Conservation (phyloP, 176 grass and related monocot species). For the Zizania latifolia region DNA sequence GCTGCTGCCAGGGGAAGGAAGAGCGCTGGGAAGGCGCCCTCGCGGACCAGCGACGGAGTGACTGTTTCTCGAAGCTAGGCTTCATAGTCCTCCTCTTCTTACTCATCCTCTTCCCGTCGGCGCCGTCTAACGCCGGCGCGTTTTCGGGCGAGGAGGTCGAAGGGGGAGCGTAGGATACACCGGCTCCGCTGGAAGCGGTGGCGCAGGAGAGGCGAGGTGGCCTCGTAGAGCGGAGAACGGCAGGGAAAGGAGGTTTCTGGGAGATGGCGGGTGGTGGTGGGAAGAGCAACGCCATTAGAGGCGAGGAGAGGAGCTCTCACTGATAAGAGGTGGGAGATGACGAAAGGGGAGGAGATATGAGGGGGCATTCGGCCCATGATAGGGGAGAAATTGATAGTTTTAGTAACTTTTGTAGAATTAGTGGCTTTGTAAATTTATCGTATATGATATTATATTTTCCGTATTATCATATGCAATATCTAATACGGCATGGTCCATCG, state of each 20-base stretch:
- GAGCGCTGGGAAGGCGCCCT: constrained; percentile 49
- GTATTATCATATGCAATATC: too few species aligned
- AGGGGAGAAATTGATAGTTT: too few species aligned
- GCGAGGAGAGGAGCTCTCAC: too few species aligned
- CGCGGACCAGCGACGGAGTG: constrained; percentile 65
- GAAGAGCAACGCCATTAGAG: too few species aligned
- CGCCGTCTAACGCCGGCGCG: background rate
- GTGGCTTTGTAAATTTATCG: too few species aligned
- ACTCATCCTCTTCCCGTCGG: constrained; percentile 14
- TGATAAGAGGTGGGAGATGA: too few species aligned
- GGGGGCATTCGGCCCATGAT: too few species aligned
- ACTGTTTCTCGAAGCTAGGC: constrained; percentile 64
- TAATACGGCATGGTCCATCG: too few species aligned
- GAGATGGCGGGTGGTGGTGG: background rate
- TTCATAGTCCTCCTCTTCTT: constrained; percentile 50
- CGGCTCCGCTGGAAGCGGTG: background rate
- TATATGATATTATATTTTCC: too few species aligned
- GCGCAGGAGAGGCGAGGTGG: background rate
- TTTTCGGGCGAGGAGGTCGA: constrained; percentile 18
- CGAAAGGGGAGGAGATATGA: too few species aligned
- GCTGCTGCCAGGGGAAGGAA: constrained; percentile 64
- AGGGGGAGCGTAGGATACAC: background rate
- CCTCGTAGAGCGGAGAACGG: background rate
- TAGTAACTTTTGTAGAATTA: too few species aligned
- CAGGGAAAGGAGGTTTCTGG: constrained; percentile 11